phyloP scores from a whole-genome alignment of 768 basidiomycete genomes.

The Phylloporus arenicola region DNA sequence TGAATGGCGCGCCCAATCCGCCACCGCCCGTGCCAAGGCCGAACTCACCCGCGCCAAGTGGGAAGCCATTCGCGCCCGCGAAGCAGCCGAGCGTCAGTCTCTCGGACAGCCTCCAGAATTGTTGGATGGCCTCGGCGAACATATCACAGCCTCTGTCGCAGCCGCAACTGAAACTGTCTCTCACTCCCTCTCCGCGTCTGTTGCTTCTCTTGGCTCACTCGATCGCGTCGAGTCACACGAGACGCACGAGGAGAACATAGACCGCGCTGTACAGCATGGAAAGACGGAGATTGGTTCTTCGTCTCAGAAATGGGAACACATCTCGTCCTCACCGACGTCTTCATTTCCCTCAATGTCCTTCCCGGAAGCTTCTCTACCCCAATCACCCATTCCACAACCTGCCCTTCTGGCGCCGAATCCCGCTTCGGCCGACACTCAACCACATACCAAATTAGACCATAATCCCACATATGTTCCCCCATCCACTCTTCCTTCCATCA shows the following conservation, averaged over 20 bases:
- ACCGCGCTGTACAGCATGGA: slow-evolving; percentile 1
- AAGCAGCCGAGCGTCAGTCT: slow-evolving; percentile 42
- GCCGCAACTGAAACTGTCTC: slow-evolving; percentile 17
- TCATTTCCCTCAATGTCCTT: slow-evolving; percentile 81
- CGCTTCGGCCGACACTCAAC: slow-evolving; percentile 6
- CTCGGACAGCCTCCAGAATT: slow-evolving; percentile 19
- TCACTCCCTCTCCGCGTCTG: slow-evolving; percentile 16
- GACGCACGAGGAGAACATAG: slow-evolving; percentile 25
- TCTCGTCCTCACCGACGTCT: slow-evolving; percentile 50
- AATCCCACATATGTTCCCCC: slow-evolving; percentile 24
- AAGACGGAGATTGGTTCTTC: slow-evolving; percentile 20
- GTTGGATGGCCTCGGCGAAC: slow-evolving; percentile 23
- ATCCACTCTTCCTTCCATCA: slow-evolving; percentile 63
- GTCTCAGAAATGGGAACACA: slow-evolving; percentile 70
- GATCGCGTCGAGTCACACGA: slow-evolving; percentile 16
- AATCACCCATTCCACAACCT: slow-evolving; percentile 35
- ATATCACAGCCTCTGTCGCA: slow-evolving; percentile 18
- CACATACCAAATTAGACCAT: slow-evolving; percentile 20
- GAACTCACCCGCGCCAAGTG: slow-evolving; percentile 68
- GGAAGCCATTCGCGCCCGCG: slow-evolving; percentile 51
- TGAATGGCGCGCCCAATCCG: slow-evolving; percentile 68
- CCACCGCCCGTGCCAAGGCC: slow-evolving; percentile 67
- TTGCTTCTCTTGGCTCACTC: slow-evolving; percentile 16
- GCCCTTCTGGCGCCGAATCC: slow-evolving; percentile 15
- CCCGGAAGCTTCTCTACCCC: slow-evolving; percentile 55